Evolutionary conservation across 2,329 filamentous ascomycete genomes (phyloP).

Genomic region (Colletotrichum sp.): DNA sequence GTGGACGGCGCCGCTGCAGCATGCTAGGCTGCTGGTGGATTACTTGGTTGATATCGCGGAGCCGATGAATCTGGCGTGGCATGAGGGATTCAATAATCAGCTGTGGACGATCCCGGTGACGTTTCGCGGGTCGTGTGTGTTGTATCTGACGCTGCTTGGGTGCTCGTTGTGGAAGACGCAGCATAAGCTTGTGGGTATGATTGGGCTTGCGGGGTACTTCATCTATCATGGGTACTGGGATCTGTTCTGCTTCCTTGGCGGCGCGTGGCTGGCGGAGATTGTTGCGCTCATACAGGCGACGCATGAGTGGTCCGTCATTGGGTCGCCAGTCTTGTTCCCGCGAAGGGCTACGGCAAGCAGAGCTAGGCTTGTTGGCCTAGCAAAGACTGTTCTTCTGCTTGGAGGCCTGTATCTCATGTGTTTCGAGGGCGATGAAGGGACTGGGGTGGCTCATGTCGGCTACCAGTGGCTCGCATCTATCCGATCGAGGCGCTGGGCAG

Average conservation of each 20-base stretch:
- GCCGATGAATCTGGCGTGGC: neutral
- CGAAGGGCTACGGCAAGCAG: neutral
- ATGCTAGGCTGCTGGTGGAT: neutral
- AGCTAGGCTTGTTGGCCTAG: neutral
- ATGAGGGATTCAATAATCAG: neutral
- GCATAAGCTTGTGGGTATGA: neutral
- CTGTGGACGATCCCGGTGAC: neutral
- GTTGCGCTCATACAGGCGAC: neutral
- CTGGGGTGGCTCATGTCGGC: neutral
- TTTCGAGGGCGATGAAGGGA: neutral
- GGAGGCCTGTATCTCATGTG: neutral
- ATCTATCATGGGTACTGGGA: neutral
- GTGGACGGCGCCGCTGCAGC: neutral
- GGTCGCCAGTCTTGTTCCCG: neutral
- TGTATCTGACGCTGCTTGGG: neutral
- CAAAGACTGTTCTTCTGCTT: neutral
- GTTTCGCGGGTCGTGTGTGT: neutral
- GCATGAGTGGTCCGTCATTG: neutral
- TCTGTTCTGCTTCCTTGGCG: neutral
- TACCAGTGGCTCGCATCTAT: neutral
- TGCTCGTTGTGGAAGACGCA: neutral
- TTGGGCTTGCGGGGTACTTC: neutral
- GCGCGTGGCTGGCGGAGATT: neutral
- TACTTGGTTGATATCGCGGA: neutral
- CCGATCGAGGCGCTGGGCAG: neutral